Conservation (phyloP, 257 asterid species). For the Gardenia jasminoides region DNA sequence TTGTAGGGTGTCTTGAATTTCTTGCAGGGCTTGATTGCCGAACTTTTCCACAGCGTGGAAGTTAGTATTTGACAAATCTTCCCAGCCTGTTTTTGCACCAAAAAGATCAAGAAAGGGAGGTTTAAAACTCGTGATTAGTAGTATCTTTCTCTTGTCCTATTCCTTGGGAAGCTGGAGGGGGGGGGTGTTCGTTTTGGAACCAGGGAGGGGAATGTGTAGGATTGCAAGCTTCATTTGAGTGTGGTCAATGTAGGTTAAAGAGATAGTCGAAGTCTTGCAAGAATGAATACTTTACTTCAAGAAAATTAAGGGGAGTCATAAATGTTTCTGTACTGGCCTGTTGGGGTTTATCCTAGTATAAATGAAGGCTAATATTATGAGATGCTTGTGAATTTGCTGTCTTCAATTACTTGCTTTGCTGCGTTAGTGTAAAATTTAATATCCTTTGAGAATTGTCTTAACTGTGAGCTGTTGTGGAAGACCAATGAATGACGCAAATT, state of each 20-base stretch:
- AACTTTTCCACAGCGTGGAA: not conserved
- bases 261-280: no score
- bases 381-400: not conserved
- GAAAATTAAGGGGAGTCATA: not conserved
- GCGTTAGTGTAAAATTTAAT: not conserved
- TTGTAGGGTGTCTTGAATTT: not conserved
- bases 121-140: not conserved
- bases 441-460: not conserved
- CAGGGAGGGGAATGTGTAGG: no score
- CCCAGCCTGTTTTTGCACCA: not conserved
- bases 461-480: not conserved
- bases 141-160: no score
- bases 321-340: not conserved
- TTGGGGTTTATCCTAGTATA: not conserved
- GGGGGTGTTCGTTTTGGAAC: not conserved
- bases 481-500: not conserved
- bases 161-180: not conserved
- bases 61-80: not conserved
- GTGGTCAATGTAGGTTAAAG: no score
- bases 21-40: not conserved
- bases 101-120: not conserved
- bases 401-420: not conserved
- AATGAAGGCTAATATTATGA: not conserved
- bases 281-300: no score
- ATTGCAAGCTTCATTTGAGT: no score